Conservation (phyloP, 805 yeast genomes). For the Kodamaea kaohsiungensis region DNA sequence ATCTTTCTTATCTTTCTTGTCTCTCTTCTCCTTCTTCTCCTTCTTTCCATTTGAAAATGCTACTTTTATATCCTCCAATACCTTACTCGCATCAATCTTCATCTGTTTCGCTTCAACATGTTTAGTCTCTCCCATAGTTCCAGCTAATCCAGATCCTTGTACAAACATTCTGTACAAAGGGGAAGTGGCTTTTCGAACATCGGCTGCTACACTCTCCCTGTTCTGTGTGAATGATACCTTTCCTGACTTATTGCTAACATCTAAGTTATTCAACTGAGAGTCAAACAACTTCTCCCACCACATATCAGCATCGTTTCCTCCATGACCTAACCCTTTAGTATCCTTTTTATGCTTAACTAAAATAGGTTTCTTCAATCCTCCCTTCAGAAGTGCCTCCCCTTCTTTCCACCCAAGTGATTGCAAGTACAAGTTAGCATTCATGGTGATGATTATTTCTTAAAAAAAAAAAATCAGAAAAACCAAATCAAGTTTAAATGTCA, state of each 20-base stretch:
- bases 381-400: constrained; percentile 80
- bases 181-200: constrained; percentile 53
- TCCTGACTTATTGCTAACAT: constrained; percentile 45
- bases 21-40: constrained; percentile 23
- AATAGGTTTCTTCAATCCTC: constrained; percentile 83
- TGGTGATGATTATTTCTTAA: constrained; percentile 21
- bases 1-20: constrained; percentile 19
- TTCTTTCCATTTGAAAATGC: constrained; percentile 18
- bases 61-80: constrained; percentile 13
- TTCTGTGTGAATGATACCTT: constrained; percentile 56
- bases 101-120: constrained; percentile 17
- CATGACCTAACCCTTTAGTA: constrained; percentile 86
- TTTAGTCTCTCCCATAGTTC: constrained; percentile 58
- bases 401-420: constrained; percentile 87
- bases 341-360: constrained; percentile 89
- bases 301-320: constrained; percentile 72
- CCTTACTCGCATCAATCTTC: constrained; percentile 21
- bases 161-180: constrained; percentile 88
- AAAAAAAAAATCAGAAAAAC: constrained; percentile 3
- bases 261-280: constrained; percentile 81
- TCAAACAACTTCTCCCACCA: constrained; percentile 99
- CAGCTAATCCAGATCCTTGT: constrained; percentile 79
- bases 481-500: not conserved
- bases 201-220: constrained; percentile 45
- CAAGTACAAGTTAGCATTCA: constrained; percentile 78